phyloP scores from a whole-genome alignment of 305 asterid genomes.

The Fraxinus paxiana region DNA sequence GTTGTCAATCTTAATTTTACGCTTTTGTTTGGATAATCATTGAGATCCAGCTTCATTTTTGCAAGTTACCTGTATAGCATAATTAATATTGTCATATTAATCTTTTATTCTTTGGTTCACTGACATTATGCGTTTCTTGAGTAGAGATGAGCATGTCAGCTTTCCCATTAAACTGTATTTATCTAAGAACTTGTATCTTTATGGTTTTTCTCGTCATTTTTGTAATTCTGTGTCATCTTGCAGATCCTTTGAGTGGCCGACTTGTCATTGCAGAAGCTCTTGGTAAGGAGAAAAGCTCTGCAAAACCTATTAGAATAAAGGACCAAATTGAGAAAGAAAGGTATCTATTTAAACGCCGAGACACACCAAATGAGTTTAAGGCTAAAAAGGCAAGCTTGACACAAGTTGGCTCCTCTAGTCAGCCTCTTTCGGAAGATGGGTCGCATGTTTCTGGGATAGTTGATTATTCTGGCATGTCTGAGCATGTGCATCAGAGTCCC shows the following conservation, averaged over 20 bases:
- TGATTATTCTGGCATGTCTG: constrained; percentile 23
- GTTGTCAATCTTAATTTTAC: neutral
- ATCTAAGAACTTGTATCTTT: constrained; percentile 11
- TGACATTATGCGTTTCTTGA: neutral
- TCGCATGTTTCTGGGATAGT: constrained; percentile 33
- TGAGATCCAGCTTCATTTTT: constrained; percentile 1
- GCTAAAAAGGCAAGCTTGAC: constrained; percentile 38
- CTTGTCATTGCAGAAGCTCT: constrained; percentile 69
- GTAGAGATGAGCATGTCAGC: neutral
- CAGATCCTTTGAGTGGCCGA: constrained; percentile 83
- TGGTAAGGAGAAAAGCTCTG: constrained; percentile 54
- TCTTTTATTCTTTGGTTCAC: neutral
- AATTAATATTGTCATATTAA: neutral
- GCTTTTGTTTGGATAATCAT: neutral
- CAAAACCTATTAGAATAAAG: constrained; percentile 44
- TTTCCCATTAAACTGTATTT: neutral
- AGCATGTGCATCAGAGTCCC: constrained; percentile 28
- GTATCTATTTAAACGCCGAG: constrained; percentile 74
- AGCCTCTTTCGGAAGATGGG: constrained; percentile 37
- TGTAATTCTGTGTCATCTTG: constrained; percentile 12
- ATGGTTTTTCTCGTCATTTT: neutral
- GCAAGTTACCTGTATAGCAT: neutral
- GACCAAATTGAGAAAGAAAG: constrained; percentile 68
- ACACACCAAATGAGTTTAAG: constrained; percentile 45
- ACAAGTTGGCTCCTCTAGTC: constrained; percentile 30